Conservation (phyloP, 139 green algal species). For the Yamagishiella unicocca region DNA sequence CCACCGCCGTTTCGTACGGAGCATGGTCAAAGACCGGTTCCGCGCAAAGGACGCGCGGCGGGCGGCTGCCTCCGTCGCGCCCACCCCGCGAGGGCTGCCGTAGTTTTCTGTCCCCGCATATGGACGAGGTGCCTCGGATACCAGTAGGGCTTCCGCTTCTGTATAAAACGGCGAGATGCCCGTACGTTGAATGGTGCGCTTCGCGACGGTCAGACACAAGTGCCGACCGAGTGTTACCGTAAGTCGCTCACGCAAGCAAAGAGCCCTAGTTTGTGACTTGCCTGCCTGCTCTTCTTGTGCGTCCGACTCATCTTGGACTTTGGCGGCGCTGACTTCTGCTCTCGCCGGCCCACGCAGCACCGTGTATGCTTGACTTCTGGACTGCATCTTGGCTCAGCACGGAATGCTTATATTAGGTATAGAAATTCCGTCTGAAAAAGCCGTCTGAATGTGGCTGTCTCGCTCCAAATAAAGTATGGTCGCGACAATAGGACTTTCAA, state of each 20-base stretch:
- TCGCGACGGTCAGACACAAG: too few species aligned
- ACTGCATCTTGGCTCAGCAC: neutral
- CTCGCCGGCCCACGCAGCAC: neutral
- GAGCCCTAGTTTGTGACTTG: neutral
- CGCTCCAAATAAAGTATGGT: too few species aligned
- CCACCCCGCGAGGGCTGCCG: neutral
- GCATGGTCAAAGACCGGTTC: neutral
- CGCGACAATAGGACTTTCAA: too few species aligned
- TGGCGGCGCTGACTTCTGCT: neutral
- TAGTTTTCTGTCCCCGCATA: neutral
- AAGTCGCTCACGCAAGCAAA: neutral
- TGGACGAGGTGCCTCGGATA: neutral
- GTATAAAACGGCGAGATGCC: neutral
- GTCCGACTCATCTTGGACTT: conserved; percentile 6
- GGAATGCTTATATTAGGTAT: too few species aligned
- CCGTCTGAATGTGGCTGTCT: too few species aligned
- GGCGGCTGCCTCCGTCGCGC: neutral
- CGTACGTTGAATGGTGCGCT: too few species aligned
- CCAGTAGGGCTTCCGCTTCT: conserved; percentile 11
- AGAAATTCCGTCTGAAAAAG: too few species aligned
- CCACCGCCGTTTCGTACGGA: neutral
- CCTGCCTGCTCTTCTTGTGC: neutral
- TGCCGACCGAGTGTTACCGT: too few species aligned
- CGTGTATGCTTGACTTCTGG: neutral
- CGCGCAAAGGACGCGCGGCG: neutral